phyloP scores from a whole-genome alignment of 2,329 filamentous ascomycete species.

The Orbilia brochopaga region DNA sequence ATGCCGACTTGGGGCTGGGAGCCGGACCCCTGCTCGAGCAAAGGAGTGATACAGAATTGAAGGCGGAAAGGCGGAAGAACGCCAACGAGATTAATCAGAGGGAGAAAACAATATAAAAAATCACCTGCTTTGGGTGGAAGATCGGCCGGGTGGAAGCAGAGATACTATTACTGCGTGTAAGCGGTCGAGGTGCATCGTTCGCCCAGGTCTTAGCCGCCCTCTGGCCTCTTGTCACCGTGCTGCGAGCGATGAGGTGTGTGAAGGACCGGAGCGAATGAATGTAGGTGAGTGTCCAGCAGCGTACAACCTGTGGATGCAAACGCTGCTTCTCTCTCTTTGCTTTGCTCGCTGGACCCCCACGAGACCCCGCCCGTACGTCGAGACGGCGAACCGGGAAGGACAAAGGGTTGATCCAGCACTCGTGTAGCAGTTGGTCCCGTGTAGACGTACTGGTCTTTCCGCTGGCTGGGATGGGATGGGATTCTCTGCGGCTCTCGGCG shows the following conservation, averaged over 20 bases:
- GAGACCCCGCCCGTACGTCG: constrained; percentile 50
- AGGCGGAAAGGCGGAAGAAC: constrained; percentile 47
- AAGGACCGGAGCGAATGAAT: constrained; percentile 13
- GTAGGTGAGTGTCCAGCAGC: background rate
- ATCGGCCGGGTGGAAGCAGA: constrained; percentile 37
- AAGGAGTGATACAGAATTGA: constrained; percentile 48
- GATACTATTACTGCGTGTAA: constrained; percentile 39
- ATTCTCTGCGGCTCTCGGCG: background rate
- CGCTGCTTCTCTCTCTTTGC: background rate
- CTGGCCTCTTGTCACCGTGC: constrained; percentile 1
- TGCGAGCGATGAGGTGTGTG: constrained; percentile 26
- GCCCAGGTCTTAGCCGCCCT: constrained; percentile 20
- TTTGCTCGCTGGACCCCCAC: constrained; percentile 34
- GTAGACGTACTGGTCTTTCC: background rate
- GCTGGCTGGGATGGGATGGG: background rate
- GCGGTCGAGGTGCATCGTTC: constrained; percentile 46
- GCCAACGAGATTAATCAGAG: constrained; percentile 8
- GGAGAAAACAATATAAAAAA: constrained; percentile 18
- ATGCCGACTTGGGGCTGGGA: constrained; percentile 33
- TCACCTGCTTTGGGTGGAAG: constrained; percentile 37
- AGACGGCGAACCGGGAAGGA: constrained; percentile 24
- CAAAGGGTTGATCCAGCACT: background rate
- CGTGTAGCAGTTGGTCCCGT: background rate
- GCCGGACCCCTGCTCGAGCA: constrained; percentile 45
- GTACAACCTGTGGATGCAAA: constrained; percentile 15